Conservation (phyloP, 2,329 filamentous ascomycete genomes). For the Erysiphe pulchra region DNA sequence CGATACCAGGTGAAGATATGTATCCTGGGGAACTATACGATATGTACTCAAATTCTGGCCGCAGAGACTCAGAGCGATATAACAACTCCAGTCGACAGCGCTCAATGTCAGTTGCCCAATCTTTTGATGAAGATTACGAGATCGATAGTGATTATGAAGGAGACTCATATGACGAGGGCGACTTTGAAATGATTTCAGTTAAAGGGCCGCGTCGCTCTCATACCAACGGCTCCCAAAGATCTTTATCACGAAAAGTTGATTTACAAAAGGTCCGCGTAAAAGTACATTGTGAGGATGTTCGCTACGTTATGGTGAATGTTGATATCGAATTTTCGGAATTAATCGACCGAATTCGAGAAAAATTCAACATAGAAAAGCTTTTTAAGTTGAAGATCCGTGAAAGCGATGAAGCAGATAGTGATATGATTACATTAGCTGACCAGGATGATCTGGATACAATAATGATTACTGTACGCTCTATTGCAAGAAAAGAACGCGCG, state of each 20-base stretch:
- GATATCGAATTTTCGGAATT: conserved; percentile 54
- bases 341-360: conserved; percentile 54
- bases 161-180: conserved; percentile 44
- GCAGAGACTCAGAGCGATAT: conserved; percentile 12
- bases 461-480: conserved; percentile 39
- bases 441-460: conserved; percentile 89
- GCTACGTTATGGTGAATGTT: conserved; percentile 68
- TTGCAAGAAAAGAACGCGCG: conserved; percentile 43
- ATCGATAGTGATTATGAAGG: conserved; percentile 48
- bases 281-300: conserved; percentile 71
- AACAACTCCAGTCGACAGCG: neutral
- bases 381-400: conserved; percentile 81
- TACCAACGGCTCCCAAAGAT: conserved; percentile 16
- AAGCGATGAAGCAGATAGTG: conserved; percentile 48
- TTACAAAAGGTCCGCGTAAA: conserved; percentile 69
- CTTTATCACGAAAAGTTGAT: conserved; percentile 34
- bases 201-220: conserved; percentile 18
- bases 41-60: conserved; percentile 24
- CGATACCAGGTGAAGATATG: conserved; percentile 26
- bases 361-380: conserved; percentile 51
- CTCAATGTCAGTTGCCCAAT: conserved; percentile 24
- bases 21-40: conserved; percentile 38
- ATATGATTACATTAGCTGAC: conserved; percentile 94
- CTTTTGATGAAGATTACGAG: conserved; percentile 61
- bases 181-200: conserved; percentile 53